Evolutionary conservation across 495 filamentous ascomycete genomes (phyloP).

Genomic region (Aspergillus conjunctus): DNA sequence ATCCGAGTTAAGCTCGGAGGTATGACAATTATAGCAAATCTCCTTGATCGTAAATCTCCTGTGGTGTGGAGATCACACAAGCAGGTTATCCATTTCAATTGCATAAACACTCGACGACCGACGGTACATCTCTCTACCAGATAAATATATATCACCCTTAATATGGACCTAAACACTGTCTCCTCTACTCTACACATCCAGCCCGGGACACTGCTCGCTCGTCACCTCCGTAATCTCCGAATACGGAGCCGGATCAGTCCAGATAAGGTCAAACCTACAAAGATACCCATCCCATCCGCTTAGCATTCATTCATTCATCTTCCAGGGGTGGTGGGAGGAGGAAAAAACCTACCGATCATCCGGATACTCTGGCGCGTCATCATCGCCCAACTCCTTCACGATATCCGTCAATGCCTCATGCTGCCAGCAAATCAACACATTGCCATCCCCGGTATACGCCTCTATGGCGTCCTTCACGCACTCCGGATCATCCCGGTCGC

Average conservation of each 20-base stretch:
- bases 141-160: no score
- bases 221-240: constrained; percentile 31
- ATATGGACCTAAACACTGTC: background rate
- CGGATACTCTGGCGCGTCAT: constrained; percentile 39
- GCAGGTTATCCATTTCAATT: no score
- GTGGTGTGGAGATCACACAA: no score
- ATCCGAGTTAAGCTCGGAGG: no score
- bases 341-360: constrained; percentile 35
- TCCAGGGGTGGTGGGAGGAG: background rate
- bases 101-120: no score
- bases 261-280: constrained; percentile 45
- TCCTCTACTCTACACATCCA: constrained; percentile 19
- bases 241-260: constrained; percentile 45
- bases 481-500: constrained; percentile 47
- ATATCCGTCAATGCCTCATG: constrained; percentile 53
- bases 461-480: constrained; percentile 52
- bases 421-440: constrained; percentile 62
- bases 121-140: no score
- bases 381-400: constrained; percentile 44
- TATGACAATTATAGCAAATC: no score
- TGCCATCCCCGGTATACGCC: constrained; percentile 47
- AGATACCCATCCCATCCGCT: background rate
- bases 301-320: constrained; percentile 6
- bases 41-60: no score
- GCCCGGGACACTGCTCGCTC: constrained; percentile 40